Evolutionary conservation across 1,284 basidiomycete genomes (phyloP).

Genomic region (Stereum hirsutum): DNA sequence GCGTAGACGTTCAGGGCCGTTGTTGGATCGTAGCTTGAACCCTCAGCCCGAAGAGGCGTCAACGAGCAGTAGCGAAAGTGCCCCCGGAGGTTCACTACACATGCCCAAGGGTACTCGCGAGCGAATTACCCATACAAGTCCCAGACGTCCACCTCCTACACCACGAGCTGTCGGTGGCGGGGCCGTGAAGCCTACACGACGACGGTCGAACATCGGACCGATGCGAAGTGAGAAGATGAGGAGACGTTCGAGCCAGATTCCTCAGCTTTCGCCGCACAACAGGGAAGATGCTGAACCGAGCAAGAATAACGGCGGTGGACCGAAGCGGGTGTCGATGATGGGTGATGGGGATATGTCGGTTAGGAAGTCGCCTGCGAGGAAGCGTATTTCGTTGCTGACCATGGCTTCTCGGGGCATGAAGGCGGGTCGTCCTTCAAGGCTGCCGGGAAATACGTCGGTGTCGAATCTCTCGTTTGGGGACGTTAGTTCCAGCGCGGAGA

Average conservation of each 20-base stretch:
- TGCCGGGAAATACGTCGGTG: constrained; percentile 25
- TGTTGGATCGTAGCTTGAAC: constrained; percentile 60
- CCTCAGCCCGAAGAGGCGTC: constrained; percentile 19
- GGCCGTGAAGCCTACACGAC: constrained; percentile 22
- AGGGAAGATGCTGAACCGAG: constrained; percentile 12
- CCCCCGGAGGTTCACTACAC: constrained; percentile 14
- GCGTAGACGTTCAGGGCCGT: constrained; percentile 30
- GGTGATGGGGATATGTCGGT: constrained; percentile 9
- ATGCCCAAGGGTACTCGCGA: constrained; percentile 29
- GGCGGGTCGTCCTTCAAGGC: constrained; percentile 21
- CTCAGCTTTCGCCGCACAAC: constrained; percentile 41
- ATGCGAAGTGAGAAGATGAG: constrained; percentile 59
- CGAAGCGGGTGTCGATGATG: constrained; percentile 19
- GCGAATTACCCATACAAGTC: constrained; percentile 11
- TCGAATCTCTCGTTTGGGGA: constrained; percentile 11
- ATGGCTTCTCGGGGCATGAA: constrained; percentile 23
- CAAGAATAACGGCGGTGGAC: constrained; percentile 13
- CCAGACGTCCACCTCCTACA: constrained; percentile 10
- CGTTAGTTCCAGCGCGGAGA: constrained; percentile 38
- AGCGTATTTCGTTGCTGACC: constrained; percentile 47
- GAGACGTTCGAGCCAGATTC: constrained; percentile 70
- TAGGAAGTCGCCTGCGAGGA: constrained; percentile 51
- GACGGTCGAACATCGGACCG: constrained; percentile 68
- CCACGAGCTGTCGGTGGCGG: constrained; percentile 10
- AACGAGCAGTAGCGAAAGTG: constrained; percentile 15